Conservation (phyloP, 768 basidiomycete species). For the Hebeloma cylindrosporum region DNA sequence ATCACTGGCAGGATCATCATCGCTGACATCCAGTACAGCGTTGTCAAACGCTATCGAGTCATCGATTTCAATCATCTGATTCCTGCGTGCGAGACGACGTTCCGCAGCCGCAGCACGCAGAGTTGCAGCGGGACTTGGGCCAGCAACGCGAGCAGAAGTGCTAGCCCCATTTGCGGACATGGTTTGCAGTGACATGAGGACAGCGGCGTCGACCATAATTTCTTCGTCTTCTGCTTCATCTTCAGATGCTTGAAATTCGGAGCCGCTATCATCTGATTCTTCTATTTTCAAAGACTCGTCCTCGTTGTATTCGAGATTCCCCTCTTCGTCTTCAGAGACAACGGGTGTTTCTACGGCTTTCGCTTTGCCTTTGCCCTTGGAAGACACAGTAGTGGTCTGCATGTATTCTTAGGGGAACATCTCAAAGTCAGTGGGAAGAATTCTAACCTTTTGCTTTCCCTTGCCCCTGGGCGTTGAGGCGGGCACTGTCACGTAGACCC, state of each 20-base stretch:
- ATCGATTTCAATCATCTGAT: conserved; percentile 31
- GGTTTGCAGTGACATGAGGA: conserved; percentile 50
- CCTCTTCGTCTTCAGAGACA: conserved; percentile 34
- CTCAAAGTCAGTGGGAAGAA: conserved; percentile 1
- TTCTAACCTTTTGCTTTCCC: conserved; percentile 26
- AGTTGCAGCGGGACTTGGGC: conserved; percentile 40
- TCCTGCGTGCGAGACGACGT: conserved; percentile 41
- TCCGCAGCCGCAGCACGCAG: conserved; percentile 55
- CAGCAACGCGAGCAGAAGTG: conserved; percentile 33
- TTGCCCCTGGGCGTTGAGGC: conserved; percentile 15
- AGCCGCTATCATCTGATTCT: conserved; percentile 59
- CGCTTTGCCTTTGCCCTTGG: conserved; percentile 41
- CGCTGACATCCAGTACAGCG: conserved; percentile 21
- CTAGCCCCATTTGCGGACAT: conserved; percentile 31
- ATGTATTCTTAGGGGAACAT: not conserved
- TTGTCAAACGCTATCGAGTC: conserved; percentile 32
- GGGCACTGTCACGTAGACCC: conserved; percentile 37
- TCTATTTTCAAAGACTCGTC: conserved; percentile 31
- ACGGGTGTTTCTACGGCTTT: conserved; percentile 21
- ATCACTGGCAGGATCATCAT: not conserved
- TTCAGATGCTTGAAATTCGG: conserved; percentile 54
- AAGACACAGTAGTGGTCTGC: conserved; percentile 16
- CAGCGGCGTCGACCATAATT: conserved; percentile 57
- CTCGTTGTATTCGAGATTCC: conserved; percentile 42
- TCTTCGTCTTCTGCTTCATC: conserved; percentile 43